Evolutionary conservation across 805 yeast species (phyloP), one percentile per base, ranked within the genome.

Genomic region (Suhomyces vadensis): DNA sequence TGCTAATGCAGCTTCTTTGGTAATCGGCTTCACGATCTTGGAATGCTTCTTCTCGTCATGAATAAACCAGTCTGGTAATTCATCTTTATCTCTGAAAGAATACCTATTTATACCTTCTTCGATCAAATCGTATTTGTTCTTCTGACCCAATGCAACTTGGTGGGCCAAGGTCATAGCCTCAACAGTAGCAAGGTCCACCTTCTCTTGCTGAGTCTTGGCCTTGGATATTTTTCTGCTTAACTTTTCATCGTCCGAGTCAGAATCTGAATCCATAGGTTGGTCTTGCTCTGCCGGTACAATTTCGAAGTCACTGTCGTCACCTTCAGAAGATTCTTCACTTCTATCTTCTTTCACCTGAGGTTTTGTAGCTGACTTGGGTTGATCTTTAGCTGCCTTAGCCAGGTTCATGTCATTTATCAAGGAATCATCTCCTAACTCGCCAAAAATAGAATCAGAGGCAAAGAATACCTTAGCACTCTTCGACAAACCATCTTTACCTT

Each of bases 121-220:
- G n/a, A 88, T 72, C 44, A 92, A 72, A 58, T 90, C 96, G 55
- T 87, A 84, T 61, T 85, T 90, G 39, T 83, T 80, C 71, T 76
- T 86, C 57, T 88, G 90, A 7, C 97, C 97, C 20, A 89, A 65
- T 0, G 98, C 99, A 31, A 94, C 75, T 65, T 94, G 90, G 61
- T 94, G 99, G 0, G 99, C 99, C 56, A 94, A 71, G 0, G 99
- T 94, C 99, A 94, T 94, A 4, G 97, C 97, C 63, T 90, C 95
- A 1, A 86, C 95, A 1, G 97, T 90, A 14, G 94, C 95, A 48
- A 91, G 72, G 51, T 88, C 96, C 39, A 88, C 82, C 48, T 81
- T 85, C 41, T 79, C 74, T 46, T 78, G 70, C 52, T 85, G 87
- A 64, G 69, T 52, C 61, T 71, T 56, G 39, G 70, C 55, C 59